phyloP scores from a whole-genome alignment of 2,329 filamentous ascomycete genomes.

The Pezicula carpinea region DNA sequence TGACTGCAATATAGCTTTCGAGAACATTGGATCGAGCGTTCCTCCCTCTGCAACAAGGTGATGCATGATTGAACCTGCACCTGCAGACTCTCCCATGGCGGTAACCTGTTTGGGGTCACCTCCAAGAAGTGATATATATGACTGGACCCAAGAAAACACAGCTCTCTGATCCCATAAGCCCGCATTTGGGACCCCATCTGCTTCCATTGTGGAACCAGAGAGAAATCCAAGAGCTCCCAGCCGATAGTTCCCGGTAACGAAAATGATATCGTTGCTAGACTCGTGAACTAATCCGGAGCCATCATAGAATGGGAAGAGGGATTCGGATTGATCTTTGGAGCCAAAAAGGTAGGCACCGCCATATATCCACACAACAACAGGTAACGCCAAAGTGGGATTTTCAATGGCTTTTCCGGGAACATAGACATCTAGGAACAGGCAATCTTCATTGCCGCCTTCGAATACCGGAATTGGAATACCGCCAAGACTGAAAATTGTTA shows the following conservation, averaged over 20 bases:
- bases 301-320: conserved; percentile 33
- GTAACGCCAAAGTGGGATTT: conserved; percentile 19
- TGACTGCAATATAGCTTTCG: conserved; percentile 26
- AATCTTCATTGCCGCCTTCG: conserved; percentile 34
- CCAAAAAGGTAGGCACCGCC: conserved; percentile 38
- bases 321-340: conserved; percentile 31
- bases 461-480: conserved; percentile 15
- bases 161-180: conserved; percentile 38
- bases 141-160: conserved; percentile 40
- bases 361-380: conserved; percentile 43
- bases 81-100: conserved; percentile 43
- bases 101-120: conserved; percentile 38
- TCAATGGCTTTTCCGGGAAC: conserved; percentile 36
- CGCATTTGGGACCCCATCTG: conserved; percentile 38
- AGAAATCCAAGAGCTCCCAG: conserved; percentile 22
- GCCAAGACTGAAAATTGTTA: neutral
- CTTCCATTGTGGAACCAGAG: conserved; percentile 36
- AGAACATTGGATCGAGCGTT: conserved; percentile 33
- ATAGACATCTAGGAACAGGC: conserved; percentile 40
- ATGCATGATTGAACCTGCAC: conserved; percentile 44
- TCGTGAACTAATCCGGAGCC: conserved; percentile 24
- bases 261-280: conserved; percentile 28
- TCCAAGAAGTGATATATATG: conserved; percentile 36
- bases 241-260: conserved; percentile 25
- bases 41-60: conserved; percentile 43